A percentile compares a stretch with the other conserved stretches of the same genome.
These are phyloP conservation scores for Fusarium sororula DNA, from an alignment of 2,329 filamentous ascomycete genomes.

Conservation along the genomic window DNA sequence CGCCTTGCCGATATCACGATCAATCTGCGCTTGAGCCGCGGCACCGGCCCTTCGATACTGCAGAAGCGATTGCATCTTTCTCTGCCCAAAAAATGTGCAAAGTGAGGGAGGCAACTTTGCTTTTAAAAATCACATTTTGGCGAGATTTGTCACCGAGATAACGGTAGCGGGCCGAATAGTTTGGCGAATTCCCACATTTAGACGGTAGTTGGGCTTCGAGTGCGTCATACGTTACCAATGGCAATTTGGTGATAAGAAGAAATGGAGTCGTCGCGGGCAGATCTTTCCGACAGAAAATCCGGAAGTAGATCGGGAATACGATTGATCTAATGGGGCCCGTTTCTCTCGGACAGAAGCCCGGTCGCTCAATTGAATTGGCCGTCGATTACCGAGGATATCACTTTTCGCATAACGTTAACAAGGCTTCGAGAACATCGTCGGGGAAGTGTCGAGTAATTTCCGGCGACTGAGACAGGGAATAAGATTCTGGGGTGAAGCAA, in stretches of 20 bases:
- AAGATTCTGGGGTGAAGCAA: no score
- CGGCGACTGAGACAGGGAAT: neutral
- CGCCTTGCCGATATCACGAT: conserved; percentile 28
- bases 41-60: conserved; percentile 29
- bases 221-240: conserved; percentile 6
- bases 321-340: neutral
- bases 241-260: conserved; percentile 9
- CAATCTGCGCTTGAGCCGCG: conserved; percentile 35
- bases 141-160: conserved; percentile 9
- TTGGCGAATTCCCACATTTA: neutral
- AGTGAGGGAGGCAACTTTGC: neutral
- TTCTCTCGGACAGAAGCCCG: neutral
- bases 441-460: neutral
- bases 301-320: conserved; percentile 5
- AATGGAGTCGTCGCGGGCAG: conserved; percentile 6
- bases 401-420: neutral
- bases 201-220: neutral
- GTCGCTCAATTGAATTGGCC: neutral
- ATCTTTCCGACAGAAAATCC: neutral
- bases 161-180: neutral
- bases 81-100: neutral
- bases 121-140: neutral
- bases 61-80: conserved; percentile 30
- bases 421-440: neutral
- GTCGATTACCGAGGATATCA: conserved; percentile 5